These are phyloP conservation scores for Starmerella davenportii DNA, from an alignment of 805 yeast species.

Conservation along the genomic window DNA sequence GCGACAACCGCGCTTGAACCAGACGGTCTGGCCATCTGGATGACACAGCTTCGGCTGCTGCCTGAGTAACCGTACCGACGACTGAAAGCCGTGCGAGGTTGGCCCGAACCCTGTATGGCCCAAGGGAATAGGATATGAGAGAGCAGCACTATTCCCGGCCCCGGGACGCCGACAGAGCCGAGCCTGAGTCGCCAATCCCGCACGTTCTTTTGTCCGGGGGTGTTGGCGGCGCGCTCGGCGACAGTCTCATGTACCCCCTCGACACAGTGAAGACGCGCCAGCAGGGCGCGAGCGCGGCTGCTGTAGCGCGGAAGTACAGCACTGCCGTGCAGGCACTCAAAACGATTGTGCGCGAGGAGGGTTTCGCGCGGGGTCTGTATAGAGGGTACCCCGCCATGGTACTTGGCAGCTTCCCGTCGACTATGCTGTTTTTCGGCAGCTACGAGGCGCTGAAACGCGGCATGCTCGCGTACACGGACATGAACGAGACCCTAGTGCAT, in stretches of 20 bases:
- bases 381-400: slow-evolving; percentile 88
- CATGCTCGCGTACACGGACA: slow-evolving; percentile 40
- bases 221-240: slow-evolving; percentile 86
- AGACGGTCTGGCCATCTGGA: too few relatives aligned
- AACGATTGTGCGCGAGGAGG: slow-evolving; percentile 70
- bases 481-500: slow-evolving; percentile 67
- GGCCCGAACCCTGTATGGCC: not conserved
- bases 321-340: slow-evolving; percentile 59
- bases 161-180: not conserved
- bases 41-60: too few relatives aligned
- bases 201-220: slow-evolving; percentile 66
- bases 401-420: slow-evolving; percentile 74
- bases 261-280: slow-evolving; percentile 96
- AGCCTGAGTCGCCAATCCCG: slow-evolving; percentile 14
- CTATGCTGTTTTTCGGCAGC: slow-evolving; percentile 83
- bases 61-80: too few relatives aligned
- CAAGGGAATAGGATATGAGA: not conserved
- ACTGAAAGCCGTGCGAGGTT: too few relatives aligned
- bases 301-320: slow-evolving; percentile 34
- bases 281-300: slow-evolving; percentile 66
- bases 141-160: not conserved
- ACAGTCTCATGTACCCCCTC: slow-evolving; percentile 79
- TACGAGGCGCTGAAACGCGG: slow-evolving; percentile 66
- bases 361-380: slow-evolving; percentile 65
- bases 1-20: too few relatives aligned